Evolutionary conservation across 768 basidiomycete genomes (phyloP).

Genomic region (Boletus eberwhitei): DNA sequence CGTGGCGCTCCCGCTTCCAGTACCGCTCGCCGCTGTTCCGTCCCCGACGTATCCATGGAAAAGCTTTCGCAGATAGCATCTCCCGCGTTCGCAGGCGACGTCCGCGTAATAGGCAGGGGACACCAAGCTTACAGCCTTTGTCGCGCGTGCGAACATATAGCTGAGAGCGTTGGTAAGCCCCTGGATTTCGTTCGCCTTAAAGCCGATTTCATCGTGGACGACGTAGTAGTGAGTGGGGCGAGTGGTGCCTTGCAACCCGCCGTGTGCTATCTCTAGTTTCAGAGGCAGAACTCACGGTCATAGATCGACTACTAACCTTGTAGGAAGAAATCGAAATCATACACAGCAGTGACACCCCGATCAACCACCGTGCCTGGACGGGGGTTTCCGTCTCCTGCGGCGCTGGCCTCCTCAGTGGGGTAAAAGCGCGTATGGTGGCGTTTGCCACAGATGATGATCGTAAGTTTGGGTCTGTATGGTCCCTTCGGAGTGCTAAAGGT

Average conservation of each 20-base stretch:
- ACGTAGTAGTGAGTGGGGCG: conserved; percentile 56
- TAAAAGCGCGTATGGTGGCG: conserved; percentile 58
- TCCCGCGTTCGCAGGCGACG: conserved; percentile 50
- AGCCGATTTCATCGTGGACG: conserved; percentile 50
- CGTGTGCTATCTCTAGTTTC: conserved; percentile 32
- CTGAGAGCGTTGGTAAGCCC: conserved; percentile 51
- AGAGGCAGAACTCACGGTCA: not conserved
- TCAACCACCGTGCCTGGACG: conserved; percentile 54
- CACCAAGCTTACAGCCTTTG: conserved; percentile 40
- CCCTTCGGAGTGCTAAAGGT: conserved; percentile 35
- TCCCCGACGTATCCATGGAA: conserved; percentile 34
- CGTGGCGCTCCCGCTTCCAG: conserved; percentile 34
- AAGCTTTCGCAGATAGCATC: conserved; percentile 50
- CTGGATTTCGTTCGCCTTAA: conserved; percentile 50
- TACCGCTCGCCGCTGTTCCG: conserved; percentile 31
- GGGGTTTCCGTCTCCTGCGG: conserved; percentile 48
- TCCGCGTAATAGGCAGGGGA: conserved; percentile 43
- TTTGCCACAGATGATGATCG: conserved; percentile 55
- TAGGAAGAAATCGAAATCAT: conserved; percentile 54
- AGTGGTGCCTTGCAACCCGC: conserved; percentile 46
- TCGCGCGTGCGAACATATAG: conserved; percentile 60
- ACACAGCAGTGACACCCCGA: conserved; percentile 51
- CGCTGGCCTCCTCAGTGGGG: conserved; percentile 42
- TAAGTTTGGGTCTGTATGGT: conserved; percentile 45
- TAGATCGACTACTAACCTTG: conserved; percentile 35